Evolutionary conservation across 2,329 filamentous ascomycete genomes (phyloP).

Genomic region (Apiospora arundinis): DNA sequence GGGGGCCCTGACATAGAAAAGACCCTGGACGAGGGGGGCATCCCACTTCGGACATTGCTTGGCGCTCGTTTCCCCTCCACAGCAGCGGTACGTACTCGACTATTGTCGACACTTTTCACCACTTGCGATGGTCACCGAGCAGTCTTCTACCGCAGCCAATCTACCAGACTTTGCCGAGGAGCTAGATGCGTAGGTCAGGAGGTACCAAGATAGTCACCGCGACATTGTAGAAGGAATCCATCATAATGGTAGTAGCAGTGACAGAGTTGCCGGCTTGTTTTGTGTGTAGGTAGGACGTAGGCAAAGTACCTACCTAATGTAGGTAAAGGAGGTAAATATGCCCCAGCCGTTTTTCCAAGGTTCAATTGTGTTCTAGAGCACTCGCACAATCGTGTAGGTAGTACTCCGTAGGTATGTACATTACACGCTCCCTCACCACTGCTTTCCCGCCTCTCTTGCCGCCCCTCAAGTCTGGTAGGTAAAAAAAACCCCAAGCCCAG

Average conservation of each 20-base stretch:
- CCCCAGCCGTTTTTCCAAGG: too few species aligned
- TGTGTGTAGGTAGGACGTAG: neutral
- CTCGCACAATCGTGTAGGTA: too few species aligned
- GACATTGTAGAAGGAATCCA: neutral
- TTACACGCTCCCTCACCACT: neutral
- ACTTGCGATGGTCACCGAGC: conserved; percentile 3
- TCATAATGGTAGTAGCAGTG: too few species aligned
- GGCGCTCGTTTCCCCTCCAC: conserved; percentile 15
- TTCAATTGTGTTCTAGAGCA: too few species aligned
- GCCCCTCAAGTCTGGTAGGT: neutral
- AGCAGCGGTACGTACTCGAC: conserved; percentile 13
- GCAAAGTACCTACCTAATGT: too few species aligned
- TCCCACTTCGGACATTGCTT: conserved; percentile 16
- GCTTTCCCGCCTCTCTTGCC: neutral
- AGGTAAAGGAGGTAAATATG: neutral
- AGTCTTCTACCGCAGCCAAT: conserved; percentile 4
- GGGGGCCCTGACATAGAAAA: conserved; percentile 4
- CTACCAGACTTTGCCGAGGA: conserved; percentile 11
- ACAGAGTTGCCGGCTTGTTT: neutral
- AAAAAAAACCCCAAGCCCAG: neutral
- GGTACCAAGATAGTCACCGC: neutral
- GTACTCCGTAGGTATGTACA: too few species aligned
- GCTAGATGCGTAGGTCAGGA: neutral
- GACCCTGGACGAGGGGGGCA: conserved; percentile 14
- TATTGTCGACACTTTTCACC: conserved; percentile 10